Evolutionary conservation across 257 asterid species (phyloP).

Genomic region (Cruciata laevipes): DNA sequence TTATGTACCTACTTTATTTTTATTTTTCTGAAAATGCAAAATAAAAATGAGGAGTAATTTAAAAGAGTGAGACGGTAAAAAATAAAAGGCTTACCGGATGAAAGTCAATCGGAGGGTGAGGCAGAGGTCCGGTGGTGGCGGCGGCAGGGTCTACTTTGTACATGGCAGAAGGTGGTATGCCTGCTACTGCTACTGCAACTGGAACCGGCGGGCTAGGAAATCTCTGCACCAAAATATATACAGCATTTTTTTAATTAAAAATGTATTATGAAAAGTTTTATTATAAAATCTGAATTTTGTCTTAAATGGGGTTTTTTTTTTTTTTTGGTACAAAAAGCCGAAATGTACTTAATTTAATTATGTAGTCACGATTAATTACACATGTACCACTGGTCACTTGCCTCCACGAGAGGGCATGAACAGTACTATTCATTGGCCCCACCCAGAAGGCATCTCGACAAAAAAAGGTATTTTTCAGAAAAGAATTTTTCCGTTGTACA

Average conservation of each 20-base stretch:
- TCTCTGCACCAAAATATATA: conserved; percentile 32
- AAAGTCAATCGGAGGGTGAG: conserved; percentile 56
- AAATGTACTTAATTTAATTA: background rate
- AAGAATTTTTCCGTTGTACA: no score
- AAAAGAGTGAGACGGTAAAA: no score
- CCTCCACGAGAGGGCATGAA: background rate
- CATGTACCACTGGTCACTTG: background rate
- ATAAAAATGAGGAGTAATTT: no score
- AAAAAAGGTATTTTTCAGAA: no score
- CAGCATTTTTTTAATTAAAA: no score
- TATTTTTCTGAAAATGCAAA: no score
- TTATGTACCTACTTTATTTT: no score
- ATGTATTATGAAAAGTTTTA: background rate
- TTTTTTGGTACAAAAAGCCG: no score
- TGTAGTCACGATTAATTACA: background rate
- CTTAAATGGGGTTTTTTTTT: no score
- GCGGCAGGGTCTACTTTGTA: conserved; percentile 41
- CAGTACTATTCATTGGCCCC: background rate
- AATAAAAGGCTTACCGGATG: conserved; percentile 49
- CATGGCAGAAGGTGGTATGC: conserved; percentile 45
- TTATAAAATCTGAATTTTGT: background rate
- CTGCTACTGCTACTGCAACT: conserved; percentile 24
- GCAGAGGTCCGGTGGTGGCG: conserved; percentile 33
- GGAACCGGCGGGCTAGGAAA: conserved; percentile 38
- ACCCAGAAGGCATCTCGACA: background rate